These are phyloP conservation scores for Xylaria bambusicola DNA, from an alignment of 495 filamentous ascomycete species.

Conservation along the genomic window DNA sequence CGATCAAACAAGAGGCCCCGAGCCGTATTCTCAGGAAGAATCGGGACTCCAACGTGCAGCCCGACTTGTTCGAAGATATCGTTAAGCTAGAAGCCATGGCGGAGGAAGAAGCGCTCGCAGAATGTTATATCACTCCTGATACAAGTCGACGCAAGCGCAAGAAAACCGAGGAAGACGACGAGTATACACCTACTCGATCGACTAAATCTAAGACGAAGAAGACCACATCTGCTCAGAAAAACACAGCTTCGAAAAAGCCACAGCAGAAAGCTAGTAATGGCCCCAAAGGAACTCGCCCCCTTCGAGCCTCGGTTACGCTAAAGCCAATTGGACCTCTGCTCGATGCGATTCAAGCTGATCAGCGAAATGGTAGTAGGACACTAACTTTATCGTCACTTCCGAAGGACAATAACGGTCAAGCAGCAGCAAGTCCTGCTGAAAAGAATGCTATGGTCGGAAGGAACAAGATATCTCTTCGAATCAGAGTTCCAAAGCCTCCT, in stretches of 20 bases:
- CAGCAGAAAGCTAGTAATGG: no score
- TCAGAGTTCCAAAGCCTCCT: neutral
- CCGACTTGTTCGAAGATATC: no score
- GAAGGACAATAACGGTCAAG: neutral
- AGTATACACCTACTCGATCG: neutral
- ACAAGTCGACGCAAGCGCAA: neutral
- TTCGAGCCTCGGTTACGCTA: neutral
- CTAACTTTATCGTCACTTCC: neutral
- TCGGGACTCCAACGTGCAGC: no score
- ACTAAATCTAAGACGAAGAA: no score
- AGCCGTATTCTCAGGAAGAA: no score
- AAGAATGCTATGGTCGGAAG: neutral
- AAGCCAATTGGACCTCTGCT: conserved; percentile 6
- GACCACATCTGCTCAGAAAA: no score
- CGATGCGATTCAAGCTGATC: neutral
- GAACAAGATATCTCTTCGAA: neutral
- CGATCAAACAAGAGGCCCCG: no score
- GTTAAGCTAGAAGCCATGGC: neutral
- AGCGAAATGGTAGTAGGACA: neutral
- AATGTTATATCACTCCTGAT: neutral
- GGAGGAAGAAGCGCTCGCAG: neutral
- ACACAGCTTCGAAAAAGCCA: no score
- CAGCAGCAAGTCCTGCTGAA: no score
- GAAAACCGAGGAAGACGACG: conserved; percentile 3
- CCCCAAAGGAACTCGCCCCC: neutral